phyloP scores from a whole-genome alignment of 108 stramenopile genomes.

The Nannochloropsis oceanica region DNA sequence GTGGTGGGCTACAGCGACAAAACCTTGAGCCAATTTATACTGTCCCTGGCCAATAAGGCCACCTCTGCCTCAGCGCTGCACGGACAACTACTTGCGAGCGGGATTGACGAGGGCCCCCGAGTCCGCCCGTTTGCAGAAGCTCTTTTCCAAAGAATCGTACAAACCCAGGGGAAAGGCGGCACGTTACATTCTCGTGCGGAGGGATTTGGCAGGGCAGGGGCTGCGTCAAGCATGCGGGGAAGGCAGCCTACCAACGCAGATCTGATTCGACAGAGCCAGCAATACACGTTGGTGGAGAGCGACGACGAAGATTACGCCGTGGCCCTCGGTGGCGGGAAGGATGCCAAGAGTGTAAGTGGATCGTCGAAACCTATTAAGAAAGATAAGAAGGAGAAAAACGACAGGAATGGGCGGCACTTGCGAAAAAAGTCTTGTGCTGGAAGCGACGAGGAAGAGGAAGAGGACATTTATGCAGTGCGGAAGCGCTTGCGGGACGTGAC shows the following conservation, averaged over 20 bases:
- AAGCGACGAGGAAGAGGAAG: constrained; percentile 9
- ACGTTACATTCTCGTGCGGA: neutral
- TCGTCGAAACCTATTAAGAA: neutral
- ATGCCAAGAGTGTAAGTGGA: neutral
- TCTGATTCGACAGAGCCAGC: neutral
- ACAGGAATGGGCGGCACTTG: constrained; percentile 5
- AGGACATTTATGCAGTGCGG: constrained; percentile 12
- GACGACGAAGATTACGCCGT: constrained; percentile 10
- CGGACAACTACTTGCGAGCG: constrained; percentile 12
- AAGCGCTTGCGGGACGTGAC: constrained; percentile 5
- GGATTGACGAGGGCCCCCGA: constrained; percentile 16
- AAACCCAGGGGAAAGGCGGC: neutral
- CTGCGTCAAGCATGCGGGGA: neutral
- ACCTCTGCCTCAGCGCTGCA: constrained; percentile 8
- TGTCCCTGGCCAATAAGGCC: constrained; percentile 21
- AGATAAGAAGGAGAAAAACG: constrained; percentile 15
- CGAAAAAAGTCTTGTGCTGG: neutral
- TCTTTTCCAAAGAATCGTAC: neutral
- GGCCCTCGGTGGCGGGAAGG: neutral
- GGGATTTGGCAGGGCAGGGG: neutral
- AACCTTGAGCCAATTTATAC: constrained; percentile 26
- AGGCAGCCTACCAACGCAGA: constrained; percentile 18
- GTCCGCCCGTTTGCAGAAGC: constrained; percentile 18
- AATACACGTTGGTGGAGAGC: constrained; percentile 1
- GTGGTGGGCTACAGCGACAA: constrained; percentile 34